phyloP scores from a whole-genome alignment of 371 early-diverging fungal species.

The Coemansia sp. region DNA sequence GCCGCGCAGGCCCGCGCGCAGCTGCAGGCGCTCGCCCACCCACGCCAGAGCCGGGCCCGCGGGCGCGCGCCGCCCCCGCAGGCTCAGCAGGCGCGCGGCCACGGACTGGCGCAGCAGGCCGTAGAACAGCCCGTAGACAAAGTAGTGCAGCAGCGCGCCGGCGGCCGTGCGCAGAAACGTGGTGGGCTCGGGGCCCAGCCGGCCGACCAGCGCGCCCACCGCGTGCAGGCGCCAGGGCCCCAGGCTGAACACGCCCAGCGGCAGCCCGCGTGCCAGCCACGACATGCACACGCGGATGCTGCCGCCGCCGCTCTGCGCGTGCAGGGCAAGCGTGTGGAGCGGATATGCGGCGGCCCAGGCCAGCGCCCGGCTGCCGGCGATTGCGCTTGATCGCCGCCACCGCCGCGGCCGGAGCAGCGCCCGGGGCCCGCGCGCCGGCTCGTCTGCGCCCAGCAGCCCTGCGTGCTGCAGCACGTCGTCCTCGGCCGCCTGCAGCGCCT shows the following conservation, averaged over 20 bases:
- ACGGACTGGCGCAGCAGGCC: slow-evolving; percentile 32
- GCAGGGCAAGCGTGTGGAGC: slow-evolving; percentile 19
- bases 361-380: not conserved
- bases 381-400: slow-evolving; percentile 19
- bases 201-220: not conserved
- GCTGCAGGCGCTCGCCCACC: slow-evolving; percentile 15
- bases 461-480: slow-evolving; percentile 8
- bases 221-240: slow-evolving; percentile 14
- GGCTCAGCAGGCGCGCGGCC: slow-evolving; percentile 11
- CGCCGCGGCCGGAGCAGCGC: slow-evolving; percentile 5
- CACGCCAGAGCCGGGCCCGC: slow-evolving; percentile 8
- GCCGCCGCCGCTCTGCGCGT: slow-evolving; percentile 9
- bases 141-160: slow-evolving; percentile 22
- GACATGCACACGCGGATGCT: not conserved
- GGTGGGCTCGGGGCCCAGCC: not conserved
- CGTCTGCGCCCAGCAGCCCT: not conserved
- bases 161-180: not conserved
- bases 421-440: not conserved
- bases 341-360: slow-evolving; percentile 22
- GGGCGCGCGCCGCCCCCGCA: not conserved
- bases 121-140: slow-evolving; percentile 21
- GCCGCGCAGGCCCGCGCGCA: slow-evolving; percentile 19
- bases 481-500: slow-evolving; percentile 5
- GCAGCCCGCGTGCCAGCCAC: slow-evolving; percentile 1
- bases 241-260: slow-evolving; percentile 18